Evolutionary conservation across 352 stramenopile genomes (phyloP).

Genomic region (Globisporangium alternatum): DNA sequence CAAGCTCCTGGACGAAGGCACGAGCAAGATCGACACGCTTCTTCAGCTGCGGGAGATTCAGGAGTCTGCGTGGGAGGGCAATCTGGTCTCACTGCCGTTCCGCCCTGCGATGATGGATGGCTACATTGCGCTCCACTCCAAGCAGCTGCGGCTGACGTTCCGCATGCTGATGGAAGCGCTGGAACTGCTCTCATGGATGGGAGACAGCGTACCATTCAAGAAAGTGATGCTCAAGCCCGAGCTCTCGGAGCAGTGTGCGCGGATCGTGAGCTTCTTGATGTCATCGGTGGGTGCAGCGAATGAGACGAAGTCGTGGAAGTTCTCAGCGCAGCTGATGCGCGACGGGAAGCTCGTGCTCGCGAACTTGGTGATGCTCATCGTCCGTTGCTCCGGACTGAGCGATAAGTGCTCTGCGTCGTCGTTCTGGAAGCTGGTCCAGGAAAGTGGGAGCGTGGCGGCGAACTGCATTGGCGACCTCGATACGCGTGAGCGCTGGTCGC

Average conservation of each 20-base stretch:
- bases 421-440: slow-evolving; percentile 59
- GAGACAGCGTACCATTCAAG: slow-evolving; percentile 39
- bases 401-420: slow-evolving; percentile 44
- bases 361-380: slow-evolving; percentile 59
- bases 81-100: slow-evolving; percentile 41
- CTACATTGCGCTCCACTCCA: slow-evolving; percentile 68
- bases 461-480: slow-evolving; percentile 64
- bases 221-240: slow-evolving; percentile 49
- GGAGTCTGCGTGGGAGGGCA: slow-evolving; percentile 33
- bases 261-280: slow-evolving; percentile 61
- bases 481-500: slow-evolving; percentile 50
- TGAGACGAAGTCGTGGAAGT: slow-evolving; percentile 41
- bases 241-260: slow-evolving; percentile 58
- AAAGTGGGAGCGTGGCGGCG: slow-evolving; percentile 43
- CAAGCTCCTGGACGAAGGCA: slow-evolving; percentile 66
- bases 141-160: slow-evolving; percentile 63
- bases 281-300: slow-evolving; percentile 39
- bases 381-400: slow-evolving; percentile 41
- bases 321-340: slow-evolving; percentile 47
- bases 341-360: slow-evolving; percentile 58
- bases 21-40: slow-evolving; percentile 57
- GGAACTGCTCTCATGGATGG: slow-evolving; percentile 63
- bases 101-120: slow-evolving; percentile 52
- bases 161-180: slow-evolving; percentile 61
- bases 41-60: slow-evolving; percentile 63